A percentile compares a stretch with the other conserved stretches of the same genome.
phyloP scores from a whole-genome alignment of 495 filamentous ascomycete species.

The Paragyromitra xinjiangensis region DNA sequence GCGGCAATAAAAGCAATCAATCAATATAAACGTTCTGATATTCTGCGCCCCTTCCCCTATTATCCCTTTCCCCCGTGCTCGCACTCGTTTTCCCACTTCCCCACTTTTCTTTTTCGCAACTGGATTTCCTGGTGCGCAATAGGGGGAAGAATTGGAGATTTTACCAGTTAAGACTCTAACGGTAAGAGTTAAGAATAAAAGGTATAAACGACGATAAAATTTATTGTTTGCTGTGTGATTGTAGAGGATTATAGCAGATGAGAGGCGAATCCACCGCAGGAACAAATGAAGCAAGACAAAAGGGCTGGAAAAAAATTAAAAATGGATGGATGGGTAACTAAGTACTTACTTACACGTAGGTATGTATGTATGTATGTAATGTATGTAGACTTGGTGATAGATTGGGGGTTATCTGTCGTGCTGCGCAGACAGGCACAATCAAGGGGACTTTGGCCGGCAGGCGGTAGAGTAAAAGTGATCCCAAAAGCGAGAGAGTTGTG shows the following conservation, averaged over 20 bases:
- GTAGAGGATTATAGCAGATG: conserved; percentile 20
- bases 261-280: conserved; percentile 18
- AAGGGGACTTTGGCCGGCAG: conserved; percentile 12
- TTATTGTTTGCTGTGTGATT: conserved; percentile 33
- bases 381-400: conserved; percentile 32
- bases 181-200: conserved; percentile 2
- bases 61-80: conserved; percentile 16
- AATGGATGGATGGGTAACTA: conserved; percentile 42
- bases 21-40: conserved; percentile 49
- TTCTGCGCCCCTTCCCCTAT: conserved; percentile 26
- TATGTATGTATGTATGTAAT: conserved; percentile 36
- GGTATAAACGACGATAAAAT: conserved; percentile 23
- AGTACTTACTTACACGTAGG: conserved; percentile 48
- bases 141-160: conserved; percentile 27
- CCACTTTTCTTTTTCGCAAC: conserved; percentile 18
- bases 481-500: conserved; percentile 26
- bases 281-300: conserved; percentile 16
- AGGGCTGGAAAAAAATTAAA: conserved; percentile 12
- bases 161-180: conserved; percentile 41
- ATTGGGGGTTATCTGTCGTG: conserved; percentile 21
- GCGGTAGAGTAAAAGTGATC: conserved; percentile 14
- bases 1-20: conserved; percentile 40
- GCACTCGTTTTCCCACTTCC: conserved; percentile 18
- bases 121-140: conserved; percentile 34
- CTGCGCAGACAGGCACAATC: conserved; percentile 31